Conservation (phyloP, 495 filamentous ascomycete genomes). For the Amorphotheca resinae region DNA sequence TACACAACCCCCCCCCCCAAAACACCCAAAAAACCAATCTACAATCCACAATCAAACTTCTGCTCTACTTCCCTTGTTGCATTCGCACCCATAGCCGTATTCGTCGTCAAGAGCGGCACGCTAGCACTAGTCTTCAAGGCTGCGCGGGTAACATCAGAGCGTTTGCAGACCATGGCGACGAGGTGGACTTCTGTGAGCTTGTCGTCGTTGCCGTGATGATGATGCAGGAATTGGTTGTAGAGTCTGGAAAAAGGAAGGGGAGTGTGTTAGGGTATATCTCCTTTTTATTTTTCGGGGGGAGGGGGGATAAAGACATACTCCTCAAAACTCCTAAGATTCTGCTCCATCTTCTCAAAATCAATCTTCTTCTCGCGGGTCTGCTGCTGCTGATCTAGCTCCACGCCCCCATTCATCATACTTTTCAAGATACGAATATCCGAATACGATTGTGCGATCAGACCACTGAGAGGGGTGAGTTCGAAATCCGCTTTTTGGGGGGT, state of each 20-base stretch:
- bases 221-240: not conserved
- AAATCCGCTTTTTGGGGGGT: not conserved
- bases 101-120: no score
- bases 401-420: not conserved
- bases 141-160: no score
- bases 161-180: conserved; percentile 8
- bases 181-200: conserved; percentile 7
- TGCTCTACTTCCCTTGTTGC: no score
- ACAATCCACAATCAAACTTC: no score
- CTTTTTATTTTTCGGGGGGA: no score
- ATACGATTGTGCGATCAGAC: conserved; percentile 7
- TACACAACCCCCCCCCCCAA: no score
- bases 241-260: no score
- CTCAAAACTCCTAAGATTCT: conserved; percentile 6
- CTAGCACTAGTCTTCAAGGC: no score
- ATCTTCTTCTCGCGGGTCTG: not conserved
- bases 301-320: no score
- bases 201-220: not conserved
- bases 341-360: conserved; percentile 10
- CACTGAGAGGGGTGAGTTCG: conserved; percentile 3
- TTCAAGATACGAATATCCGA: conserved; percentile 1
- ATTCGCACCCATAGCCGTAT: no score
- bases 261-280: no score
- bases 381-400: not conserved
- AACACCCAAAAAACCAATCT: no score